Percentiles rank a stretch among this genome's conserved stretches.
These are phyloP conservation scores for Clonostachys rhizophaga DNA, from an alignment of 2,329 filamentous ascomycete species.

Conservation along the genomic window DNA sequence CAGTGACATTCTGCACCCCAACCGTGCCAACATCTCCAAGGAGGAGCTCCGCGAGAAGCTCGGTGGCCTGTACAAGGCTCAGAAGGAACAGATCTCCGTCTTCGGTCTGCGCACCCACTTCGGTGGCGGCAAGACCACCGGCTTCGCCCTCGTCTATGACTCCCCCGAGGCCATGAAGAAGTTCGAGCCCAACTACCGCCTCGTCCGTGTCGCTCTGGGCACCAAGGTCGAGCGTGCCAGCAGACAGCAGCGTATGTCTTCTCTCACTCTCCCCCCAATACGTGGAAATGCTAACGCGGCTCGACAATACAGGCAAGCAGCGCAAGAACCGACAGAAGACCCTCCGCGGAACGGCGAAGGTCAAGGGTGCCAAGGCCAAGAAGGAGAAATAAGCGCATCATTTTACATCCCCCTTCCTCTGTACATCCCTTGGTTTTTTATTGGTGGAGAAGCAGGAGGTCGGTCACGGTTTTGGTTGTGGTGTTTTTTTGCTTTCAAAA, in stretches of 20 bases:
- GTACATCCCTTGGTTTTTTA: too few species aligned
- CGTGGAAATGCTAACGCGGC: background rate
- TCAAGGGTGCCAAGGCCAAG: conserved; percentile 91
- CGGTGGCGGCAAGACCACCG: conserved; percentile 99
- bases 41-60: conserved; percentile 97
- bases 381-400: conserved; percentile 76
- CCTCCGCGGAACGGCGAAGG: conserved; percentile 95
- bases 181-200: conserved; percentile 98
- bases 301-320: conserved; percentile 81
- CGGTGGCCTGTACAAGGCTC: conserved; percentile 93
- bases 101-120: conserved; percentile 99
- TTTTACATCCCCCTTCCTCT: too few species aligned
- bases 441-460: too few species aligned
- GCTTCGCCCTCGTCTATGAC: conserved; percentile 98
- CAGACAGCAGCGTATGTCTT: conserved; percentile 95
- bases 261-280: background rate
- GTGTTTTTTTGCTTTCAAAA: too few species aligned
- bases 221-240: conserved; percentile 94
- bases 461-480: too few species aligned
- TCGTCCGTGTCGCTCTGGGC: conserved; percentile 88
- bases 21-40: conserved; percentile 98
- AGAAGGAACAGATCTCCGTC: conserved; percentile 95
- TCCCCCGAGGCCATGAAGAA: conserved; percentile 98
- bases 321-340: conserved; percentile 99
- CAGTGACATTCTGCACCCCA: conserved; percentile 99